Percentiles rank a stretch among this genome's conserved stretches.
phyloP scores from a whole-genome alignment of 1,139 yeast genomes.

The Yamadazyma sp. region DNA sequence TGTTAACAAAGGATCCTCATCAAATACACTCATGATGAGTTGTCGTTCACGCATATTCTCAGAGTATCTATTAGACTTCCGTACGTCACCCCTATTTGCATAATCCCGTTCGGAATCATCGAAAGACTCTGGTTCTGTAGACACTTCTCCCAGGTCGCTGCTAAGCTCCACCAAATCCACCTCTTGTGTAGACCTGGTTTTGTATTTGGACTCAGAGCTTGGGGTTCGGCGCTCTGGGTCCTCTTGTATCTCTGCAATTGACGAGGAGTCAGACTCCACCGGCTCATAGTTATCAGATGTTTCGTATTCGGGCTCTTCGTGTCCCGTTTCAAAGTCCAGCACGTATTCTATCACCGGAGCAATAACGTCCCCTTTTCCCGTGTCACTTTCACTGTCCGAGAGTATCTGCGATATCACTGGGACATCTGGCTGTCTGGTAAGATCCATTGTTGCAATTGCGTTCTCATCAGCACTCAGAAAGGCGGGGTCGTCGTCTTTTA shows the following conservation, averaged over 20 bases:
- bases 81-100: background rate
- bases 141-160: background rate
- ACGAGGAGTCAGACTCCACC: background rate
- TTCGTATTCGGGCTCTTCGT: background rate
- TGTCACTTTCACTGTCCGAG: background rate
- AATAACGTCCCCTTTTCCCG: background rate
- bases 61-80: slow-evolving; percentile 1
- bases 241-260: background rate
- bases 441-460: slow-evolving; percentile 1
- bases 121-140: slow-evolving; percentile 5
- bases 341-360: background rate
- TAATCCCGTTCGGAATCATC: slow-evolving; percentile 9
- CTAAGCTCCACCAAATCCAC: slow-evolving; percentile 1
- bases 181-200: slow-evolving; percentile 2
- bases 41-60: slow-evolving; percentile 5
- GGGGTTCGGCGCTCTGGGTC: background rate
- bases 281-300: slow-evolving; percentile 4
- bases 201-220: background rate
- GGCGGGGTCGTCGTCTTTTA: slow-evolving; percentile 4
- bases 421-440: background rate
- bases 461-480: slow-evolving; percentile 12
- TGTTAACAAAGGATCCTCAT: slow-evolving; percentile 1
- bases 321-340: background rate
- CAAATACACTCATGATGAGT: slow-evolving; percentile 9
- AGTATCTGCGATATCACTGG: background rate